Percentiles rank a stretch among this genome's conserved stretches.
Conservation (phyloP, 1,139 yeast genomes). For the Hansenula lynferdii region DNA sequence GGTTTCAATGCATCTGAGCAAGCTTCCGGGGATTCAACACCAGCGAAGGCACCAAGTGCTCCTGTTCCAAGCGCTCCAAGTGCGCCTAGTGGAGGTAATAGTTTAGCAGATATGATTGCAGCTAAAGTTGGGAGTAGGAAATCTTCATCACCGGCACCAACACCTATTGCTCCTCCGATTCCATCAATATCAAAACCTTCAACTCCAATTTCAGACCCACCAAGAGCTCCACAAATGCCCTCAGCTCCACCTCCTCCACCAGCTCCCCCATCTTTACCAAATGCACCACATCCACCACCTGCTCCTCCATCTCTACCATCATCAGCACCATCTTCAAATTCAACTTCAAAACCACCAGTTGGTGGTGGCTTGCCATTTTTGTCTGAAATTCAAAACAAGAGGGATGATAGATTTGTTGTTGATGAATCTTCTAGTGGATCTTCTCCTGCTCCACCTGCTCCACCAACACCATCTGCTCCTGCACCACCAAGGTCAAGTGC, state of each 20-base stretch:
- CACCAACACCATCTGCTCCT: constrained; percentile 20
- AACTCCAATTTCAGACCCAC: too few species aligned
- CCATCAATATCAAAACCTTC: too few species aligned
- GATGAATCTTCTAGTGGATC: constrained; percentile 18
- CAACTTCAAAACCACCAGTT: neutral
- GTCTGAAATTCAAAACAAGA: constrained; percentile 39
- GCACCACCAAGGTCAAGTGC: too few species aligned
- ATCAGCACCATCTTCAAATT: constrained; percentile 7
- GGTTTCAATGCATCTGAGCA: constrained; percentile 29
- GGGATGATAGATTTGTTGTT: constrained; percentile 36
- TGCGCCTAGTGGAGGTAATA: constrained; percentile 16
- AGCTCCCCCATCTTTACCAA: constrained; percentile 13
- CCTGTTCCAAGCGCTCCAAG: constrained; percentile 8
- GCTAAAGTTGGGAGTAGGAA: constrained; percentile 13
- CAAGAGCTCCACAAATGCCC: too few species aligned
- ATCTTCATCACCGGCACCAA: constrained; percentile 20
- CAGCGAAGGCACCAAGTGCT: constrained; percentile 10
- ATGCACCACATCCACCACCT: constrained; percentile 16
- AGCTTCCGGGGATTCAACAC: constrained; percentile 26
- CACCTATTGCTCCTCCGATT: constrained; percentile 22
- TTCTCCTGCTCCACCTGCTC: constrained; percentile 18
- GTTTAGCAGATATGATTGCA: constrained; percentile 23
- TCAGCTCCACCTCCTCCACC: too few species aligned
- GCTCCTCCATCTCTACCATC: too few species aligned
- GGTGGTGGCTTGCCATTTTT: constrained; percentile 35